Evolutionary conservation across 768 basidiomycete genomes (phyloP), one percentile per base, ranked within the genome.

Genomic region (Rhizopogon vinicolor): DNA sequence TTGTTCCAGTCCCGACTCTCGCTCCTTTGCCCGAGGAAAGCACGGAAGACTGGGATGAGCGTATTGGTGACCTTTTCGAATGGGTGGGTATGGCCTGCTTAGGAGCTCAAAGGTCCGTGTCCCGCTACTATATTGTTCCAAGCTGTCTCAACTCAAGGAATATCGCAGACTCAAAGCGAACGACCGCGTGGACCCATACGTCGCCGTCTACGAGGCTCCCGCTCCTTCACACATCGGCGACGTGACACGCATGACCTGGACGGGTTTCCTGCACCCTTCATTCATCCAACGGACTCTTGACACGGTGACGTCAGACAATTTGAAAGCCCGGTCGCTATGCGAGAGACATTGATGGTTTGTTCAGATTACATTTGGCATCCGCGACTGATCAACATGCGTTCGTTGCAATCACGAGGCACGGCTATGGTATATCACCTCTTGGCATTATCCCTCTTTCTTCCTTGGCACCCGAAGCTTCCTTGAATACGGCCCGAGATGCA

Each of bases 51-150:
- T 83, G 83, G 77, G 66, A 77, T 7, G 70, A 72, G 9, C 71
- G 73, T 7, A 68, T 80, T 42, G 64, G 68, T 7, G 68, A 63
- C 3, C 68, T 88, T 14, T 85, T 86, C 51, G 89, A 90, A 64
- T 91, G 89, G 89, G 75, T 83, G 7, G 89, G 87, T 7, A 79
- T 90, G 81, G 85, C 82, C 3, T 75, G 74, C 54, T 63, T 90
- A 5, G 86, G 82, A 13, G 75, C 89, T 2, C 85, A 87, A 63
- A 75, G 89, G 89, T 85, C 57, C 6, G 64, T 56, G 58, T 46
- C 25, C 41, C 25, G 16, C 29, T 40, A 44, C n/a, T 35, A 10
- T 44, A n/a, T 45, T 31, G 50, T 31, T 51, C 7, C 25, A 35
- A 42, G 41, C 39, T 42, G 19, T 35, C 19, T 28, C 35, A 25